Evolutionary conservation across 176 grass and related monocot genomes (phyloP).

Genomic region (Bothriochloa decipiens): DNA sequence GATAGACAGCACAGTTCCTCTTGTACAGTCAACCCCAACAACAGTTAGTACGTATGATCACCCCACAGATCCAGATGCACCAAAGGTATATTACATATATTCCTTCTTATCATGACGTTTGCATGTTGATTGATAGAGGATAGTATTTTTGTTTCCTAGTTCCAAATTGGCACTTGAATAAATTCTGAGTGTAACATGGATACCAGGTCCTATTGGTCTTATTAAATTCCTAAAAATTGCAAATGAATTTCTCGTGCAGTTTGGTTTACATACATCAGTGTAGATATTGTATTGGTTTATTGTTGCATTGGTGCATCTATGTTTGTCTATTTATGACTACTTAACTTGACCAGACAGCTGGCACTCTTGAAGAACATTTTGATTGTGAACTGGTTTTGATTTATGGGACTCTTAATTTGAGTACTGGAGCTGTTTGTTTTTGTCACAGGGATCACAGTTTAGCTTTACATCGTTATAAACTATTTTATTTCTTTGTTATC

Average conservation of each 20-base stretch:
- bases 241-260: slow-evolving; percentile 24
- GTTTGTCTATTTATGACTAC: not conserved
- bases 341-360: not conserved
- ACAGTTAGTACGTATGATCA: slow-evolving; percentile 40
- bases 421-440: slow-evolving; percentile 3
- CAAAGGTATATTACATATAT: slow-evolving; percentile 52
- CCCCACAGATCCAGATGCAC: slow-evolving; percentile 21
- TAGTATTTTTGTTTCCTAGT: slow-evolving; percentile 3
- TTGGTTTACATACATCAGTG: slow-evolving; percentile 5
- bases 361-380: not conserved
- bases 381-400: slow-evolving; percentile 1
- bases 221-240: slow-evolving; percentile 15
- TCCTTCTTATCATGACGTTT: slow-evolving; percentile 27
- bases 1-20: slow-evolving; percentile 35
- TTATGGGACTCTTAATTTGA: slow-evolving; percentile 15
- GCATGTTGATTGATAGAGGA: slow-evolving; percentile 22
- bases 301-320: no score
- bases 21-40: slow-evolving; percentile 39
- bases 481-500: not conserved
- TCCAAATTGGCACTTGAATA: slow-evolving; percentile 12
- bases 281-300: not conserved
- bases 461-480: slow-evolving; percentile 17
- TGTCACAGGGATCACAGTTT: not conserved
- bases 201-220: not conserved
- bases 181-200: slow-evolving; percentile 11